A percentile compares a stretch with the other conserved stretches of the same genome.
These are phyloP conservation scores for Ophiobolus disseminans DNA, from an alignment of 2,329 filamentous ascomycete species.

Conservation along the genomic window DNA sequence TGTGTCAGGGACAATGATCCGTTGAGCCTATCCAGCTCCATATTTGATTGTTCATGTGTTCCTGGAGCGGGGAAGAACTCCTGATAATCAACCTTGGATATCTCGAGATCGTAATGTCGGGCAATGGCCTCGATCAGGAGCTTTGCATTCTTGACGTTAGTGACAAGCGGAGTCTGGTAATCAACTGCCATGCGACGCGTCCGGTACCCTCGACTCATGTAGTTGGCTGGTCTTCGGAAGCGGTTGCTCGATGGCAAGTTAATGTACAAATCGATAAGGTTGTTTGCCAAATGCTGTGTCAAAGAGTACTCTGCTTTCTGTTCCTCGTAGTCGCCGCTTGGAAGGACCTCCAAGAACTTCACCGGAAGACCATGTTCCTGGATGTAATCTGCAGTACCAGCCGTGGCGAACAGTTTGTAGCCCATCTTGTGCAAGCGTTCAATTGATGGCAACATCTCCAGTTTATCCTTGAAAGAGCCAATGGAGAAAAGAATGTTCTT, in stretches of 20 bases:
- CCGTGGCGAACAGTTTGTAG: conserved; percentile 94
- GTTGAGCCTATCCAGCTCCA: conserved; percentile 62
- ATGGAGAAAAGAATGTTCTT: conserved; percentile 95
- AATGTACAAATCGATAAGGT: conserved; percentile 98
- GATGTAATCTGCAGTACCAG: conserved; percentile 95
- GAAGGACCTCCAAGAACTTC: conserved; percentile 88
- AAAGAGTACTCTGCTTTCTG: conserved; percentile 96
- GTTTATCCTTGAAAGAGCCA: conserved; percentile 96
- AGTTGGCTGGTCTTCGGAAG: conserved; percentile 94
- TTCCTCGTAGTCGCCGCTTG: conserved; percentile 67
- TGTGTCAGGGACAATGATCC: conserved; percentile 67
- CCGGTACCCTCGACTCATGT: conserved; percentile 97
- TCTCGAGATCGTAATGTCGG: conserved; percentile 83
- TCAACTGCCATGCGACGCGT: conserved; percentile 98
- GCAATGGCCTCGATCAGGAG: conserved; percentile 93
- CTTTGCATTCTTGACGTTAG: conserved; percentile 99
- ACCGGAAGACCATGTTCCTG: conserved; percentile 91
- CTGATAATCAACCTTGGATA: conserved; percentile 87
- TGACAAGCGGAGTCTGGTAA: conserved; percentile 95
- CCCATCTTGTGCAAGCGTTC: conserved; percentile 87
- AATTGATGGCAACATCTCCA: conserved; percentile 94
- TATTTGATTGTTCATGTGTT: conserved; percentile 34
- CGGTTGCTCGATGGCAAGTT: conserved; percentile 99
- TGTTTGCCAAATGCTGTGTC: conserved; percentile 95
- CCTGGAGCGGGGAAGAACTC: conserved; percentile 66